Percentiles rank a stretch among this genome's conserved stretches.
Conservation (phyloP, 2,329 filamentous ascomycete genomes). For the Hypoxylon sp. region DNA sequence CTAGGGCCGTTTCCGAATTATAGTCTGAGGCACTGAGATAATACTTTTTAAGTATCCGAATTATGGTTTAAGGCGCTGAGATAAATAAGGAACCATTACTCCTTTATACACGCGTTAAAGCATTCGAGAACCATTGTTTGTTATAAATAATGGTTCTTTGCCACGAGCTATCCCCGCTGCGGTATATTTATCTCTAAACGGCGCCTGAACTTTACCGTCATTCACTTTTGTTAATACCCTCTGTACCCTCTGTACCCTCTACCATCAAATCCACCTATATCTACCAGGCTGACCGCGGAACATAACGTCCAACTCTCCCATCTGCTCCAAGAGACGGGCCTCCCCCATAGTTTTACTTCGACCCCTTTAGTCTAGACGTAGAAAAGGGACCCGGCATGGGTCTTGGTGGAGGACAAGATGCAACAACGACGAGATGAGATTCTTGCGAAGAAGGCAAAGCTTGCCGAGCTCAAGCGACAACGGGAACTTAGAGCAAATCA, state of each 20-base stretch:
- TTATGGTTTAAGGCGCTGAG: too few species aligned
- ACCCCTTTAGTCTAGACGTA: conserved; percentile 5
- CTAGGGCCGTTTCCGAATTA: too few species aligned
- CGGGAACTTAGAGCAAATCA: conserved; percentile 86
- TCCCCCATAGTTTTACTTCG: conserved; percentile 1
- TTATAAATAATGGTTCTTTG: too few species aligned
- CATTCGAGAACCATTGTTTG: too few species aligned
- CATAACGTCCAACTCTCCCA: not conserved
- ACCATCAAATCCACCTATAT: not conserved
- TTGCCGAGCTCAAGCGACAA: conserved; percentile 94
- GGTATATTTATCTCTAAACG: conserved; percentile 3
- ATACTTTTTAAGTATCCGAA: too few species aligned
- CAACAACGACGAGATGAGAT: conserved; percentile 95
- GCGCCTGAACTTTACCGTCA: not conserved
- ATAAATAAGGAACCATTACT: too few species aligned
- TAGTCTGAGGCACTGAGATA: too few species aligned
- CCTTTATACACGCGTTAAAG: too few species aligned
- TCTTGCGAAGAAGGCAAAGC: conserved; percentile 94
- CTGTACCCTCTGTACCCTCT: not conserved
- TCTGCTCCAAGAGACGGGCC: conserved; percentile 1
- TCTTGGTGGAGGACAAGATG: conserved; percentile 64
- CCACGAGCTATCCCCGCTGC: too few species aligned
- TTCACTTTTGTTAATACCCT: too few species aligned
- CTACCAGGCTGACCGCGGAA: not conserved
- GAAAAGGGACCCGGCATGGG: conserved; percentile 61